Conservation (phyloP, 2,329 filamentous ascomycete species). For the Aspergillus aculeatinus region DNA sequence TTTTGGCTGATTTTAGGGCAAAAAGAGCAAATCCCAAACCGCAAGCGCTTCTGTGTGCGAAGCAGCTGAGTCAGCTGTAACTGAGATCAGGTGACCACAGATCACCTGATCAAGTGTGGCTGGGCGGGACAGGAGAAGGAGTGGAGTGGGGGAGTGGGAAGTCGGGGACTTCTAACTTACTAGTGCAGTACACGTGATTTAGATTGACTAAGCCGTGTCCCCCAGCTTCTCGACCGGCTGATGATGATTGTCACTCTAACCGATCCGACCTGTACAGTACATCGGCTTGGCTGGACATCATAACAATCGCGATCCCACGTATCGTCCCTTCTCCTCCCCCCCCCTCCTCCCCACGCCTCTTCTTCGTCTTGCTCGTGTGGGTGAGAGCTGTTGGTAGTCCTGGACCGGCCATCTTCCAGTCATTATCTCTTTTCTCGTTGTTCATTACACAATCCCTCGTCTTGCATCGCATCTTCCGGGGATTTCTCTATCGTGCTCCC, state of each 20-base stretch:
- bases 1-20: conserved; percentile 31
- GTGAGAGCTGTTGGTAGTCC: conserved; percentile 16
- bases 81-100: conserved; percentile 15
- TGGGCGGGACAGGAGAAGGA: not conserved
- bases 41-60: conserved; percentile 36
- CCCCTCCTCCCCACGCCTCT: conserved; percentile 4
- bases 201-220: not conserved
- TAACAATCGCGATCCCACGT: conserved; percentile 17
- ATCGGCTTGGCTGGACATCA: conserved; percentile 14
- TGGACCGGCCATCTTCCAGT: conserved; percentile 11
- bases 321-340: not conserved
- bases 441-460: not conserved
- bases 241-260: conserved; percentile 12
- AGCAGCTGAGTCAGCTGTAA: conserved; percentile 27
- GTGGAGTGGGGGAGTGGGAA: not conserved
- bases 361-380: conserved; percentile 4
- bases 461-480: conserved; percentile 5
- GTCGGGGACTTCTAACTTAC: not conserved
- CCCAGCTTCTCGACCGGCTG: conserved; percentile 13
- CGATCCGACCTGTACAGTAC: conserved; percentile 9
- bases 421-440: conserved; percentile 12
- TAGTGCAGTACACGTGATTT: not conserved
- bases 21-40: conserved; percentile 34
- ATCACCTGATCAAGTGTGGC: not conserved
- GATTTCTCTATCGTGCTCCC: conserved; percentile 10